Evolutionary conservation across 495 filamentous ascomycete genomes (phyloP), one percentile per base, ranked within the genome.

Genomic region (Elaphomyces granulatus): DNA sequence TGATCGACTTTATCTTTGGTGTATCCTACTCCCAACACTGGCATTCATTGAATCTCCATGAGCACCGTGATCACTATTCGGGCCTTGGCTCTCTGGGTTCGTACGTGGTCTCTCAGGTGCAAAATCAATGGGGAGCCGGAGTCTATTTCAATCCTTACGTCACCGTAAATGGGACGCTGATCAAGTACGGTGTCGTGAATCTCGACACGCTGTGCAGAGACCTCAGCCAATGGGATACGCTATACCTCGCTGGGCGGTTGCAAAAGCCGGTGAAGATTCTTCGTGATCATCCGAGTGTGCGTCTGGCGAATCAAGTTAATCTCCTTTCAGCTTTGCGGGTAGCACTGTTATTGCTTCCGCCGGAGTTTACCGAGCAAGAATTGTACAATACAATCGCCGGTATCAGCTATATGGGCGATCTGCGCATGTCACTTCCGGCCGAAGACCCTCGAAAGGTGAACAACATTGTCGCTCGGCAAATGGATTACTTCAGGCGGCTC

Each of bases 231-330:
- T 98, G 90, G 90, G 75, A 87, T 38, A 94, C 83, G 0, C 64
- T 98, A 31, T 98, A 96, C 55, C 71, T 98, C 18, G 90, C 90
- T 16, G 90, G 90, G 1, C 83, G 90, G 31, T 63, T 98, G 32
- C 90, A 98, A 21, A 98, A 98, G 53, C 90, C 90, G 1, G 90
- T 96, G 49, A 95, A 96, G 61, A 98, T 96, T 48, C 72, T 98
- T 3, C 80, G 87, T 15, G 90, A 98, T 48, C 84, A 96, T 51
- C 81, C 92, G 1, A 75, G 77, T 37, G 83, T 98, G 23, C 83
- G 87, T 14, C 68, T 94, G 15, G 83, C 90, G 3, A 95, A 96
- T 55, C 92, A 96, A 55, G 77, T 90, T 57, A 98, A 98, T 53
- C 71, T 98, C 4, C 59, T 96, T 15, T 90, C 88, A 4, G 90